Conservation (phyloP, 1,284 basidiomycete genomes). For the Volvariella volvacea region DNA sequence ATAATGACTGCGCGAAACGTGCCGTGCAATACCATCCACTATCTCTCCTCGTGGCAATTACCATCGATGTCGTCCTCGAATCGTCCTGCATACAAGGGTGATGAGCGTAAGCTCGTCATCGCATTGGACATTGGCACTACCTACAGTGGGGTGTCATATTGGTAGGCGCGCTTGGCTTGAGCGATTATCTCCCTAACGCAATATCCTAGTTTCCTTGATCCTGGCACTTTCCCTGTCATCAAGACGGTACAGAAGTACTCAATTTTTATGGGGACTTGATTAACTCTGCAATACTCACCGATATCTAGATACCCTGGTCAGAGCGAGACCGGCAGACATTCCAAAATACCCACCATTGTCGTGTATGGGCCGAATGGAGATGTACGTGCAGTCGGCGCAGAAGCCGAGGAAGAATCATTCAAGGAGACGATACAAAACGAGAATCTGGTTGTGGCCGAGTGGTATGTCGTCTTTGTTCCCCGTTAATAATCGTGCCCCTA, state of each 20-base stretch:
- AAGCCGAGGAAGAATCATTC: constrained; percentile 14
- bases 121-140: constrained; percentile 16
- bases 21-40: too few species aligned
- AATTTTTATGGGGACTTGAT: background rate
- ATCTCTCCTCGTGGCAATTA: too few species aligned
- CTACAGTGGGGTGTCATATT: constrained; percentile 15
- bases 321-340: constrained; percentile 15
- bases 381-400: constrained; percentile 19
- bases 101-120: constrained; percentile 12
- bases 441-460: constrained; percentile 18
- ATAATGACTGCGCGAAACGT: too few species aligned
- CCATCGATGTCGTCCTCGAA: too few species aligned
- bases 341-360: constrained; percentile 20
- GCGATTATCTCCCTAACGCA: background rate
- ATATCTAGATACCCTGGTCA: constrained; percentile 16
- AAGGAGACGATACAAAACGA: constrained; percentile 14
- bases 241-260: constrained; percentile 9
- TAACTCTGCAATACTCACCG: too few species aligned
- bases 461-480: constrained; percentile 8
- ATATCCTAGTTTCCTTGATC: constrained; percentile 12
- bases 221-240: constrained; percentile 15
- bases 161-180: background rate
- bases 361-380: constrained; percentile 19
- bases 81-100: constrained; percentile 7
- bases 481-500: background rate